Evolutionary conservation across 2,329 filamentous ascomycete genomes (phyloP).

Genomic region (Fusarium brevicatenulatum): DNA sequence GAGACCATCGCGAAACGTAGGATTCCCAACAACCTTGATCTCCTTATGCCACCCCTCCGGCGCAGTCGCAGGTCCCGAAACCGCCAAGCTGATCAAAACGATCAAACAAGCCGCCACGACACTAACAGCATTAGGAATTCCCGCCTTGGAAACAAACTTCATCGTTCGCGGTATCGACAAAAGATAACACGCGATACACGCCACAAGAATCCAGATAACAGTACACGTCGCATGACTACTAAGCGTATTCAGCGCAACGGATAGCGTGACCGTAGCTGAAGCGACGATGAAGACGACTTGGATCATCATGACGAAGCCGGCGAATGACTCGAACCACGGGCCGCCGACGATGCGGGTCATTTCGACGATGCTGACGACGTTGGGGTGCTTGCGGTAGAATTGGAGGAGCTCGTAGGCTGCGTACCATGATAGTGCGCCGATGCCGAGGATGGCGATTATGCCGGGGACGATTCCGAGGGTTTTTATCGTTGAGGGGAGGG

Average conservation of each 20-base stretch:
- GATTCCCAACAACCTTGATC: slow-evolving; percentile 33
- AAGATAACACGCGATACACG: slow-evolving; percentile 26
- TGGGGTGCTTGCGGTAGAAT: slow-evolving; percentile 74
- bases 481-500: slow-evolving; percentile 75
- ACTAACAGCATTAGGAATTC: slow-evolving; percentile 38
- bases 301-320: slow-evolving; percentile 38
- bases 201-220: slow-evolving; percentile 33
- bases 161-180: slow-evolving; percentile 38
- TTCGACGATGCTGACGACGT: slow-evolving; percentile 75
- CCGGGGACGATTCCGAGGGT: slow-evolving; percentile 73
- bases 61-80: slow-evolving; percentile 31
- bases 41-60: slow-evolving; percentile 32
- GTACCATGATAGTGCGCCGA: slow-evolving; percentile 71
- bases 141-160: slow-evolving; percentile 39
- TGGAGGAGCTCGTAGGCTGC: slow-evolving; percentile 62
- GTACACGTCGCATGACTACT: slow-evolving; percentile 37
- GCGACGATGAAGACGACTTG: slow-evolving; percentile 39
- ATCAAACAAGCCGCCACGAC: slow-evolving; percentile 34
- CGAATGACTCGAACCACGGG: slow-evolving; percentile 23
- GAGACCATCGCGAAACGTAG: slow-evolving; percentile 38
- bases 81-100: slow-evolving; percentile 34
- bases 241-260: slow-evolving; percentile 36
- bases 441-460: slow-evolving; percentile 72
- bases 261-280: slow-evolving; percentile 32
- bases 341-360: slow-evolving; percentile 65